These are phyloP conservation scores for Backusella macrospora DNA, from an alignment of 192 early-diverging fungal genomes.

Conservation along the genomic window DNA sequence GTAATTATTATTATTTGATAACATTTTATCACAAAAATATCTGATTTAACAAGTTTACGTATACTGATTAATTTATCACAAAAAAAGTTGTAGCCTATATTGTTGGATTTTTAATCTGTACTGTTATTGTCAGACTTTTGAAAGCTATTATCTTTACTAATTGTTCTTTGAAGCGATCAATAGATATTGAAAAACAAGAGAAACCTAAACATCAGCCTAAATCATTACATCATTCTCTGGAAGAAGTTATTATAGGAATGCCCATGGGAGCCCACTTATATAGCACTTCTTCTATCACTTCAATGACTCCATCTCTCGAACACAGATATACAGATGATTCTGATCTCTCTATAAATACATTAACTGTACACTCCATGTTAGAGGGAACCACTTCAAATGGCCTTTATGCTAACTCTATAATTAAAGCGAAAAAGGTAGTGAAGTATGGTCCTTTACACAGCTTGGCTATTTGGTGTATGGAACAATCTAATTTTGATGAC, in stretches of 20 bases:
- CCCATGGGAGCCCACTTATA: neutral
- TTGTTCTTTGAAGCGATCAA: neutral
- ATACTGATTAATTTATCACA: neutral
- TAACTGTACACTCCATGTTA: neutral
- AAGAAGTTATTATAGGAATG: neutral
- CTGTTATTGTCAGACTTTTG: neutral
- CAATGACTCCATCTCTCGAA: neutral
- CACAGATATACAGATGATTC: neutral
- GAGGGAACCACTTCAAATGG: neutral
- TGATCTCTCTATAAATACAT: neutral
- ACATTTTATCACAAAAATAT: neutral
- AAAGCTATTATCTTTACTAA: neutral
- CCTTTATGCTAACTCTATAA: neutral
- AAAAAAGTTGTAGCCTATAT: constrained; percentile 13
- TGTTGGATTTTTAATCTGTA: constrained; percentile 1
- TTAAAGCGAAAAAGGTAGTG: neutral
- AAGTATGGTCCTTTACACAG: constrained; percentile 10
- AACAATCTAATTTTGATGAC: constrained; percentile 17
- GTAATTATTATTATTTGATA: neutral
- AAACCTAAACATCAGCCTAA: neutral
- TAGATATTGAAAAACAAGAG: neutral
- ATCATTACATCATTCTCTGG: neutral
- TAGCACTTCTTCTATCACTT: neutral
- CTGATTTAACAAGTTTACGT: neutral
- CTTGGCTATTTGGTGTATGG: constrained; percentile 13